Evolutionary conservation across 1,284 basidiomycete genomes (phyloP), one percentile per base, ranked within the genome.

Genomic region (Meira nashicola): DNA sequence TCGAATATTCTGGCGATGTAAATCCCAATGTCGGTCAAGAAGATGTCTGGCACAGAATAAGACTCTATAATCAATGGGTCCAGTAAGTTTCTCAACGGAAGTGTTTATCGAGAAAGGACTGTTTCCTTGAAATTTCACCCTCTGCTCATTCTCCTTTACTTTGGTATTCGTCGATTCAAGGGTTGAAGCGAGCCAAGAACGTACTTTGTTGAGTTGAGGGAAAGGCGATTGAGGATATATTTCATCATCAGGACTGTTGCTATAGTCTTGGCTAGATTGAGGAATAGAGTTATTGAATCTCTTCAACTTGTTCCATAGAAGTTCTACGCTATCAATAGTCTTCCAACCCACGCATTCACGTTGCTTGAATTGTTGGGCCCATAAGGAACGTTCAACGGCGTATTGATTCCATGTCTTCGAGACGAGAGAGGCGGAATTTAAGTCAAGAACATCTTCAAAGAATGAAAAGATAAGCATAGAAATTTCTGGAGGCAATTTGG

Each of bases 351-450:
- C 19, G 8, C 4, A 11, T 23, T 63, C 62, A 6, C 57, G 47
- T 0, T 49, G 53, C 33, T 65, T 64, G 60, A 68, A 72, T n/a
- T 60, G 37, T 17, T 58, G 53, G 2, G 63, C 57, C 70, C 70
- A 72, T 1, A 72, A 59, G 2, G 49, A 39, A 40, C 58, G 57
- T 21, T 67, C 63, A 60, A 59, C 44, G 2, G 64, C 65, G 6
- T 66, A 8, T 2, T 39, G 37, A n/a, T 66, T 41, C 68, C 68
- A 72, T 17, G 49, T 25, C 23, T 56, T 58, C 11, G 59, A 59
- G 7, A 72, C 70, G 3, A 41, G 40, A 10, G 61, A 43, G 9
- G 47, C 58, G 2, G 59, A 47, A 8, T 66, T 48, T 25, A 72
- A 15, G 14, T 72, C 70, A 6, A 8, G 21, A 21, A 62, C 60